Conservation (phyloP, 2,329 filamentous ascomycete genomes). For the Colletotrichum sp. region DNA sequence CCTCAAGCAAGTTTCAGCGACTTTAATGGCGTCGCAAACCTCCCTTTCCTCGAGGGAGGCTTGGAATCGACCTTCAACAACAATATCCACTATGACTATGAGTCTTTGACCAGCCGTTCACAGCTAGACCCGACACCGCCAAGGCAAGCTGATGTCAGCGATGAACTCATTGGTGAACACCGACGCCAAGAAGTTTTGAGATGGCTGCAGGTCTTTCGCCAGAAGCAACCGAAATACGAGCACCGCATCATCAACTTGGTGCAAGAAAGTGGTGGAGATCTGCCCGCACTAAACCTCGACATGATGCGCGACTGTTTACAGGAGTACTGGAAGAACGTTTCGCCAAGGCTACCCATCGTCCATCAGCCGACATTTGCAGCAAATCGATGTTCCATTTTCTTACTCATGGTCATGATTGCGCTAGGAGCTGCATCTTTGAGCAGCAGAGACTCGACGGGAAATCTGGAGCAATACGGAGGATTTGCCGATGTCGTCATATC, state of each 20-base stretch:
- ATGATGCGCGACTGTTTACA: conserved; percentile 86
- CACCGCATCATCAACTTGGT: conserved; percentile 25
- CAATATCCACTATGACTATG: conserved; percentile 56
- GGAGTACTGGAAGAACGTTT: conserved; percentile 89
- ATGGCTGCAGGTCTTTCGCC: conserved; percentile 48
- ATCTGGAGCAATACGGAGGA: conserved; percentile 46
- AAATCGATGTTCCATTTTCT: conserved; percentile 76
- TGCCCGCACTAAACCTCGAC: conserved; percentile 67
- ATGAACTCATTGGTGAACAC: conserved; percentile 49
- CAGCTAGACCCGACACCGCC: conserved; percentile 50
- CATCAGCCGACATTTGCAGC: conserved; percentile 87
- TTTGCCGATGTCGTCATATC: conserved; percentile 68
- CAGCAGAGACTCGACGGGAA: conserved; percentile 62
- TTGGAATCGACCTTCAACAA: conserved; percentile 58
- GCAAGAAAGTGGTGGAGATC: conserved; percentile 45
- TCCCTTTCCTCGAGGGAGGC: conserved; percentile 54
- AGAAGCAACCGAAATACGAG: conserved; percentile 47
- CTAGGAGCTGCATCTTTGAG: conserved; percentile 83
- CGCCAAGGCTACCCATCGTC: conserved; percentile 84
- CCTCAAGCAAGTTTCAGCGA: conserved; percentile 46
- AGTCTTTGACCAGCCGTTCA: conserved; percentile 52
- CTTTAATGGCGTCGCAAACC: conserved; percentile 42
- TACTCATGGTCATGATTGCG: conserved; percentile 83
- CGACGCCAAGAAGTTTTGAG: conserved; percentile 50
- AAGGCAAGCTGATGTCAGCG: conserved; percentile 41